phyloP scores from a whole-genome alignment of 2,329 filamentous ascomycete genomes.

The Tolypocladium ovalisporum region DNA sequence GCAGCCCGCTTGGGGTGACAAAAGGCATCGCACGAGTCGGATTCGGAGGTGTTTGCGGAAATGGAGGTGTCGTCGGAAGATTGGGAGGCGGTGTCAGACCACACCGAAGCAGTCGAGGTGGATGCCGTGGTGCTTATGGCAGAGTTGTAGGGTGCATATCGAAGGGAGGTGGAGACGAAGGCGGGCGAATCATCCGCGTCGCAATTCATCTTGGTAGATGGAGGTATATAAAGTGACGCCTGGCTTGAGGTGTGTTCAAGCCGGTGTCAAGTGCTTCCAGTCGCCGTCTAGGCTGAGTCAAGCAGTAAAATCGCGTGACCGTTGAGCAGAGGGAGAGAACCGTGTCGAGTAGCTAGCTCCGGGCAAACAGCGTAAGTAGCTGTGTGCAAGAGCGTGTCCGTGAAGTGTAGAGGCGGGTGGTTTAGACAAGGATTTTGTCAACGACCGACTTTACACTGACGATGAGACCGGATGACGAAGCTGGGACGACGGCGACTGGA shows the following conservation, averaged over 20 bases:
- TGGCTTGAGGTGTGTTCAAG: conserved; percentile 21
- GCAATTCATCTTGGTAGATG: conserved; percentile 46
- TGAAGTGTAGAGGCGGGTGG: conserved; percentile 21
- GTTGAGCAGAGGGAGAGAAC: conserved; percentile 20
- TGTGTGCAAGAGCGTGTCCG: conserved; percentile 27
- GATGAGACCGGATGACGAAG: conserved; percentile 49
- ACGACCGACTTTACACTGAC: conserved; percentile 38
- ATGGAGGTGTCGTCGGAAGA: conserved; percentile 57
- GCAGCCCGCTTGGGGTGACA: conserved; percentile 19
- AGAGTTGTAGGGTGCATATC: conserved; percentile 53
- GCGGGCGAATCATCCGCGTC: conserved; percentile 41
- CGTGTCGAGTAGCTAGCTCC: conserved; percentile 26
- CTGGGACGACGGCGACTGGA: conserved; percentile 55
- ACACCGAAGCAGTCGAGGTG: conserved; percentile 66
- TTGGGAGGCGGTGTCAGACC: conserved; percentile 63
- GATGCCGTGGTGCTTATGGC: conserved; percentile 66
- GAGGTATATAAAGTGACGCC: conserved; percentile 13
- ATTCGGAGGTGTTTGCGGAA: conserved; percentile 49
- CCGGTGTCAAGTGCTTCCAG: conserved; percentile 30
- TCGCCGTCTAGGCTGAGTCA: conserved; percentile 42
- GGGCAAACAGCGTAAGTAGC: conserved; percentile 23
- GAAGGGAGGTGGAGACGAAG: conserved; percentile 33
- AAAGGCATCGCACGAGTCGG: conserved; percentile 34
- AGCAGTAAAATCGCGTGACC: conserved; percentile 33
- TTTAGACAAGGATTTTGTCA: conserved; percentile 31